Base-by-base conservation (phyloP, 2,329 filamentous ascomycete genomes). In the Ophiostoma piceae region DNA sequence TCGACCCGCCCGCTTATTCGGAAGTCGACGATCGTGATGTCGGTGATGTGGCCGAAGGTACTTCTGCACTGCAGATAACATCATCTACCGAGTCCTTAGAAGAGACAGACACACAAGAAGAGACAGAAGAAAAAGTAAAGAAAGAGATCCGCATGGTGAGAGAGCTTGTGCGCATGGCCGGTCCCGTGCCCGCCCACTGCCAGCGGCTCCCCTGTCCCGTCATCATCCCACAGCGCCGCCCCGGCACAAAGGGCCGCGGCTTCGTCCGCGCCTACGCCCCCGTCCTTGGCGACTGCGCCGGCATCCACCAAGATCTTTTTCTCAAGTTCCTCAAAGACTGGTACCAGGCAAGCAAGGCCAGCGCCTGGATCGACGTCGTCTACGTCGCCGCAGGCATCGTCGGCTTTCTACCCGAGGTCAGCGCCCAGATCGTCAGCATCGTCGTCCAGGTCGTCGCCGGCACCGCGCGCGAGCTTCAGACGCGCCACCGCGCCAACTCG, bases 401-500 rank as follows among this genome's bases (percentile, higher is more conserved):
- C 8, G 51, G 51, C 51, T 57, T 57, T 11, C 6, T 57, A n/a
- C 51, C 51, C 51, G 5, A 3, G 9, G 9, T 57, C n/a, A 26
- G 51, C 22, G 51, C 51, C 51, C 76, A 74, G 69, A 68, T 75
- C n/a, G 72, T 74, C 11, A 67, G 73, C 29, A 67, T 71, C 2
- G 75, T 76, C 5, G 74, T 76, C 1, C 72, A 74, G 67, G 73
- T 76, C 3, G 73, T 73, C 3, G 75, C 75, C 0, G 74, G 75
- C 2, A 74, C 74, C 0, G 76, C 76, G 5, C 72, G 67, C 60
- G 76, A 76, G 71, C 54, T 77, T 19, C 76, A 77, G 71, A 71
- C 71, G 19, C 75, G 76, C 9, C 71, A 69, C 65, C 74, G 76
- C 41, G 69, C 70, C 32, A 76, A 76, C 68, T 74, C 69, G 3